Evolutionary conservation across 768 basidiomycete species (phyloP).

Genomic region (Fistulinella prunicolor): DNA sequence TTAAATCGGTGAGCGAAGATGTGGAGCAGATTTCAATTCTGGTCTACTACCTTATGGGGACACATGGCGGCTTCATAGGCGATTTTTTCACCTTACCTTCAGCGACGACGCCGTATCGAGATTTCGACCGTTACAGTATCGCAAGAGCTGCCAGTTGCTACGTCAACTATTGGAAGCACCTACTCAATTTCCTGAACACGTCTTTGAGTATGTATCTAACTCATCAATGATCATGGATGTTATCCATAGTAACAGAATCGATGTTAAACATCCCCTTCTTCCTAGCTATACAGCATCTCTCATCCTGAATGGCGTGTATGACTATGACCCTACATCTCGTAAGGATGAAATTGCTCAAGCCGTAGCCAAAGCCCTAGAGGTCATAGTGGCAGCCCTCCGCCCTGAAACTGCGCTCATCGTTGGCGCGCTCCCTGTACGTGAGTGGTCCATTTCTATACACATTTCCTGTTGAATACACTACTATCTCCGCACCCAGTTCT

Average conservation of each 20-base stretch:
- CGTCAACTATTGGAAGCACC: constrained; percentile 31
- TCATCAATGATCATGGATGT: no score
- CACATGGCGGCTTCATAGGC: constrained; percentile 24
- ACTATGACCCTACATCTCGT: constrained; percentile 14
- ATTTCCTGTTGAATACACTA: no score
- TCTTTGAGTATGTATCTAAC: constrained; percentile 28
- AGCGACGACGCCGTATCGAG: constrained; percentile 7
- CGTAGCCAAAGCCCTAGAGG: background rate
- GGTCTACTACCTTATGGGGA: constrained; percentile 21
- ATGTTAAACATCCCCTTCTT: background rate
- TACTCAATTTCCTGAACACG: constrained; percentile 30
- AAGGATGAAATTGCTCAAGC: constrained; percentile 5
- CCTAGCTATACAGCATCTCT: constrained; percentile 16
- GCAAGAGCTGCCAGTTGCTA: constrained; percentile 31
- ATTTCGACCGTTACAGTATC: constrained; percentile 28
- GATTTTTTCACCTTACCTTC: constrained; percentile 19
- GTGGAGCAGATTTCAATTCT: constrained; percentile 17
- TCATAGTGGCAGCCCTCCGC: background rate
- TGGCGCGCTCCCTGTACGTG: constrained; percentile 6
- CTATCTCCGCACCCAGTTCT: background rate
- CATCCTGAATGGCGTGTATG: constrained; percentile 13
- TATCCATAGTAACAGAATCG: background rate
- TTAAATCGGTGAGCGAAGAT: background rate
- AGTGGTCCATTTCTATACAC: background rate
- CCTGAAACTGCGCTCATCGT: background rate